phyloP scores from a whole-genome alignment of 176 grass and related monocot genomes.

The Oryza longistaminata region DNA sequence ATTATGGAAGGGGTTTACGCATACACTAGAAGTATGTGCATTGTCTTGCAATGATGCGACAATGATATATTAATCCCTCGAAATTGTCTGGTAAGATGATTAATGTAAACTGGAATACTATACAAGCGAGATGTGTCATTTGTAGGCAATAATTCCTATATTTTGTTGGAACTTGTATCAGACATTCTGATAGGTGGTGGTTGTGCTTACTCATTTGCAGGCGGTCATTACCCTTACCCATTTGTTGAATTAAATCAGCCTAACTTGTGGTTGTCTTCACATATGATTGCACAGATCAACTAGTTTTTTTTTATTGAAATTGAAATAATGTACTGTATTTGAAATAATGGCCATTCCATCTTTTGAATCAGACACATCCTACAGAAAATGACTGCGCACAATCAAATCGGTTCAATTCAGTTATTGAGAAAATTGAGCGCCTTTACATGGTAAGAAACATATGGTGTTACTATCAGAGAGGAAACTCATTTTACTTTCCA shows the following conservation, averaged over 20 bases:
- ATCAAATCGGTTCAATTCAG: constrained; percentile 69
- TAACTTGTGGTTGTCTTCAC: neutral
- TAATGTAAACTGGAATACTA: neutral
- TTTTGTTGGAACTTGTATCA: neutral
- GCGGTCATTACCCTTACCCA: neutral
- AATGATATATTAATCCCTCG: neutral
- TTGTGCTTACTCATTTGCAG: neutral
- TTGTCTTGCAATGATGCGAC: neutral
- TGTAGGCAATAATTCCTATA: neutral
- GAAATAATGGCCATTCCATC: neutral
- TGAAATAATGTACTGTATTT: constrained; percentile 6
- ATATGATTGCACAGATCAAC: neutral
- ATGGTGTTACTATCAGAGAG: constrained; percentile 1
- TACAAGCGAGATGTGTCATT: neutral
- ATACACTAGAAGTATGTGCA: neutral
- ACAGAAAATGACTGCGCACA: constrained; percentile 54
- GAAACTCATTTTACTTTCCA: neutral
- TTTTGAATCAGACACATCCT: constrained; percentile 48
- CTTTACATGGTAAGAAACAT: constrained; percentile 66
- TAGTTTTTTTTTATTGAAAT: neutral
- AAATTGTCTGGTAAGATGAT: neutral
- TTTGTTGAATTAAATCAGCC: constrained; percentile 12
- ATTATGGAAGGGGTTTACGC: neutral
- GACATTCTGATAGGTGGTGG: neutral
- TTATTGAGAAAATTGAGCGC: constrained; percentile 87